Conservation (phyloP, 768 basidiomycete genomes). For the Mycena amicta region DNA sequence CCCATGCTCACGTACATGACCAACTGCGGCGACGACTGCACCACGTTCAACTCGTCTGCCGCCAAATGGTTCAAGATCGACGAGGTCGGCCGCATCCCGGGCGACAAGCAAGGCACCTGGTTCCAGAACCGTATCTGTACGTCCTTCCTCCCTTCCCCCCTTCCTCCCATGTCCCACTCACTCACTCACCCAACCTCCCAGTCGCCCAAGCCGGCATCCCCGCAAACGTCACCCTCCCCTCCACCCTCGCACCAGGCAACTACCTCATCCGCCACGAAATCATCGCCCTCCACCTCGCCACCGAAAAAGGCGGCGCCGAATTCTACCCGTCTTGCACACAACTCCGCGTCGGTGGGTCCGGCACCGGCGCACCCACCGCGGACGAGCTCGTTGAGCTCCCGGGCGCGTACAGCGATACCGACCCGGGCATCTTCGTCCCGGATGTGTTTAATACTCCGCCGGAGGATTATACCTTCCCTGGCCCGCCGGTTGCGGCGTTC, state of each 20-base stretch:
- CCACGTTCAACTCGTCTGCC: slow-evolving; percentile 41
- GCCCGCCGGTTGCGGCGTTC: slow-evolving; percentile 50
- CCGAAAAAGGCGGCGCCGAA: slow-evolving; percentile 51
- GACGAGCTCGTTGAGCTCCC: slow-evolving; percentile 49
- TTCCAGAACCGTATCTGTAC: slow-evolving; percentile 41
- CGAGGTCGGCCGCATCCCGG: slow-evolving; percentile 36
- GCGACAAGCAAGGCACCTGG: slow-evolving; percentile 34
- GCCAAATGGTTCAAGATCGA: slow-evolving; percentile 57
- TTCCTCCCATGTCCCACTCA: too few species aligned
- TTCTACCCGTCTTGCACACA: slow-evolving; percentile 60
- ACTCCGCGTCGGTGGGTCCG: slow-evolving; percentile 43
- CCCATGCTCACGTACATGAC: slow-evolving; percentile 59
- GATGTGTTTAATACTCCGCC: slow-evolving; percentile 37
- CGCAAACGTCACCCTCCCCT: slow-evolving; percentile 38
- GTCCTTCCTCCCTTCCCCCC: slow-evolving; percentile 6
- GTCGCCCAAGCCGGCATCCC: slow-evolving; percentile 3
- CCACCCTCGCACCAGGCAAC: slow-evolving; percentile 44
- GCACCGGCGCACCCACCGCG: slow-evolving; percentile 35
- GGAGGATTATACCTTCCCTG: slow-evolving; percentile 49
- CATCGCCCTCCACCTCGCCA: slow-evolving; percentile 56
- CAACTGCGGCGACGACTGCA: slow-evolving; percentile 45
- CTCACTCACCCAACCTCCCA: slow-evolving; percentile 2
- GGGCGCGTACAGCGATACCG: slow-evolving; percentile 54
- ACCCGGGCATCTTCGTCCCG: slow-evolving; percentile 55
- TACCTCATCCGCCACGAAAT: slow-evolving; percentile 62